Percentiles rank a stretch among this genome's conserved stretches.
These are phyloP conservation scores for Plasmodium ovale DNA, from an alignment of 169 alveolate genomes.

Conservation along the genomic window DNA sequence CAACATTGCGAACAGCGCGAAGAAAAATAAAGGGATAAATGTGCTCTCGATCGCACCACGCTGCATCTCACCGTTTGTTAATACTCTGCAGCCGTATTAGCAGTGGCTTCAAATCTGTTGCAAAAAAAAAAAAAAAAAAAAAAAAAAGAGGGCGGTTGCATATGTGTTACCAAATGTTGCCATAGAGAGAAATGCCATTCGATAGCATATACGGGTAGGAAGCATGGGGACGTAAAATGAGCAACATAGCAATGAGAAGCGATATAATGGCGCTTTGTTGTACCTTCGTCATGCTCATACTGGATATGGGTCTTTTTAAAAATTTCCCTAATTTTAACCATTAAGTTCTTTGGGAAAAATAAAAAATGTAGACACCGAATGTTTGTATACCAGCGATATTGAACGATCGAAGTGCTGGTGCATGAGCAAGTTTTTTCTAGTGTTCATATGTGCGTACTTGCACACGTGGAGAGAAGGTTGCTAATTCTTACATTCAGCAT, in stretches of 20 bases:
- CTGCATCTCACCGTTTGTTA: constrained; percentile 9
- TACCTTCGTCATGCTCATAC: constrained; percentile 57
- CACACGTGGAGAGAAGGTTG: background rate
- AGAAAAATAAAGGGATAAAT: background rate
- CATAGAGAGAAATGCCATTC: background rate
- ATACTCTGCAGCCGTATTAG: constrained; percentile 48
- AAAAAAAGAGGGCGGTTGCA: background rate
- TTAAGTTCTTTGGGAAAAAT: constrained; percentile 10
- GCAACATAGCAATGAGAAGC: background rate
- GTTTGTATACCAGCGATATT: too few relatives aligned
- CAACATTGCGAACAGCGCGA: too few relatives aligned
- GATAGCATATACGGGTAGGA: background rate
- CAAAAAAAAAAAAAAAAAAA: background rate
- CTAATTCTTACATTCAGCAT: constrained; percentile 55
- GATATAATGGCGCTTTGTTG: background rate
- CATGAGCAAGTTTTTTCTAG: too few relatives aligned
- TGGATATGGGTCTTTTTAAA: constrained; percentile 70
- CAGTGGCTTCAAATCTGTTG: constrained; percentile 54
- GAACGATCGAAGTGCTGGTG: too few relatives aligned
- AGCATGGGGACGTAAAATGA: background rate
- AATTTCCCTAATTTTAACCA: constrained; percentile 30
- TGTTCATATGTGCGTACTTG: background rate
- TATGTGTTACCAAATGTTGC: background rate
- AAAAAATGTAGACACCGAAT: background rate
- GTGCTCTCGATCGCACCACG: background rate